Base-by-base conservation (phyloP, 2,329 filamentous ascomycete species). In the Conoideocrella luteorostrata region DNA sequence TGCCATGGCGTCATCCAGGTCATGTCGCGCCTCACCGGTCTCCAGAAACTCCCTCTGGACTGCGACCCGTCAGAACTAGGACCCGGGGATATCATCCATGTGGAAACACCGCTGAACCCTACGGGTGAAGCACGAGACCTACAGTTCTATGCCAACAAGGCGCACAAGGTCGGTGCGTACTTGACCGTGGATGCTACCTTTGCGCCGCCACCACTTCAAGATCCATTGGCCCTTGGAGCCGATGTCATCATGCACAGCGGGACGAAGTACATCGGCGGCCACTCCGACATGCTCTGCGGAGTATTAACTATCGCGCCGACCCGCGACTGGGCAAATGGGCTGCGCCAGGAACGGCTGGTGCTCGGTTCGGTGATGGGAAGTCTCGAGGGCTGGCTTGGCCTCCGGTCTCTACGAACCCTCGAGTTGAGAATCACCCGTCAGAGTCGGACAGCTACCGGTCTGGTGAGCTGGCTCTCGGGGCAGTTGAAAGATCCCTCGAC, bases 181-280 rank as follows among this genome's bases (percentile, higher is more conserved):
- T 71, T 97, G 38, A 84, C 84, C 11, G 85, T 97, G 2, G 93
- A 98, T 64, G 82, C 87, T 3, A 98, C 93, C 0, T 96, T 98
- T 65, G 93, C 82, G 3, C 93, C 93, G 32, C 93, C 93, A 24
- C 87, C 88, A 22, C 70, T 98, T 46, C 84, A 88, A 61, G 86
- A 96, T 56, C 90, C 93, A 0, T 93, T 97, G 56, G 59, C 63
- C 22, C 84, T 77, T 61, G 91, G 88, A 37, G 88, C 85, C 22
- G 91, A 97, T 64, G 66, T 90, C 1, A 78, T 95, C 26, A 86
- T 97, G 87, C 93, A 98, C 66, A 85, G 78, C 41, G 93, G 89
- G 4, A 95, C 90, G 15, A 98, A 97, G 72, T 98, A 97, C 66
- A 80, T 98, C 52, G 93, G 93, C 17, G 93, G 93, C 0, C 93